Percentiles rank a stretch among this genome's conserved stretches.
Evolutionary conservation across 192 early-diverging fungal species (phyloP).

Genomic region (Umbelopsis vinacea): DNA sequence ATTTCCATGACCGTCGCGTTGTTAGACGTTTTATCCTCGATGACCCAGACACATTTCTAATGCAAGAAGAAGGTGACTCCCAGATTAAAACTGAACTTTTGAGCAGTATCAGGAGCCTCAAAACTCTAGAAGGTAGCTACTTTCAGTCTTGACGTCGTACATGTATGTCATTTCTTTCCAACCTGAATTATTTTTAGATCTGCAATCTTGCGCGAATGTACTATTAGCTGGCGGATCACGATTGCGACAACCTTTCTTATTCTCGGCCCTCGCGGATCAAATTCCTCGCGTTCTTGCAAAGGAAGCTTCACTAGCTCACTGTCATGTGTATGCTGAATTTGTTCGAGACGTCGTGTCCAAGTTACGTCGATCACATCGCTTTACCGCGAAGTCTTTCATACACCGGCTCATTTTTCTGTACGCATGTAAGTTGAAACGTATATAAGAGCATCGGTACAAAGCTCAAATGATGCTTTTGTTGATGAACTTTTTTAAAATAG

Average conservation of each 20-base stretch:
- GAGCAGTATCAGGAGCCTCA: background rate
- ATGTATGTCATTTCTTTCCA: no score
- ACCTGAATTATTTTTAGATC: background rate
- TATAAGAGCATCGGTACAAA: background rate
- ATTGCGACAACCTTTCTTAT: background rate
- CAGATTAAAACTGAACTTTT: background rate
- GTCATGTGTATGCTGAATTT: background rate
- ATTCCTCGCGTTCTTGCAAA: background rate
- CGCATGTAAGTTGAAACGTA: background rate
- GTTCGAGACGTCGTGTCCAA: background rate
- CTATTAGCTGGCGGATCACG: background rate
- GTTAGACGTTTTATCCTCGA: slow-evolving; percentile 6
- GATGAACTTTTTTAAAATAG: background rate
- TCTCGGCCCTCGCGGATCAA: background rate
- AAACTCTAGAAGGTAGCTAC: background rate
- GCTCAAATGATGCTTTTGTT: background rate
- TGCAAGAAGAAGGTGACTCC: slow-evolving; percentile 8
- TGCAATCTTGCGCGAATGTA: background rate
- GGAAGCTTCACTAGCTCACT: background rate
- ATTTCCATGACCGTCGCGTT: background rate
- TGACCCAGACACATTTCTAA: background rate
- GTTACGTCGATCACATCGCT: background rate
- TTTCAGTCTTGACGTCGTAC: background rate
- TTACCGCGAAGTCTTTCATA: background rate
- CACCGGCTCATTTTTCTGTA: background rate